phyloP scores from a whole-genome alignment of 345 rosid genomes.

The Gossypium longicalyx region DNA sequence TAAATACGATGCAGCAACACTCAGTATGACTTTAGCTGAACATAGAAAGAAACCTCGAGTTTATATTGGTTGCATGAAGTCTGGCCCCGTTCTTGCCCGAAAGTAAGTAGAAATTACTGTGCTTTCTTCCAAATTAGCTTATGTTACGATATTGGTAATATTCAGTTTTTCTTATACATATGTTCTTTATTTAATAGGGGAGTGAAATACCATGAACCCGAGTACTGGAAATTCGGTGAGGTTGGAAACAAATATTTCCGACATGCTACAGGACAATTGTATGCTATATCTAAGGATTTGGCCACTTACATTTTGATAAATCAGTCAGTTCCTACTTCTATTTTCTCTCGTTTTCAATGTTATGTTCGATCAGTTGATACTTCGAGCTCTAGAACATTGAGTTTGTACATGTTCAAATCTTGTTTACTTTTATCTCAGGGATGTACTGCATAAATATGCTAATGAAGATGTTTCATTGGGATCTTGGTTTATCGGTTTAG shows the following conservation, averaged over 20 bases:
- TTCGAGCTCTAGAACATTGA: background rate
- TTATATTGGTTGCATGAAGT: constrained; percentile 91
- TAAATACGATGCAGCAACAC: constrained; percentile 45
- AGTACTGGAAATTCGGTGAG: constrained; percentile 86
- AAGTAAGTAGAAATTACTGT: constrained; percentile 40
- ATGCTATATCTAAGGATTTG: constrained; percentile 82
- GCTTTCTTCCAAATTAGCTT: background rate
- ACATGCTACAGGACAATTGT: constrained; percentile 86
- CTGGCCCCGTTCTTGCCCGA: constrained; percentile 81
- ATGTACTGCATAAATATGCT: constrained; percentile 56
- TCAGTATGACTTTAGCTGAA: constrained; percentile 44
- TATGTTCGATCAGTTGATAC: background rate
- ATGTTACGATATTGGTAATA: background rate
- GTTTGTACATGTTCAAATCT: background rate
- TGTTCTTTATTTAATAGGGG: constrained; percentile 38
- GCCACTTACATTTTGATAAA: constrained; percentile 66
- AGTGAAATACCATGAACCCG: constrained; percentile 86
- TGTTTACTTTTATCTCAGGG: constrained; percentile 29
- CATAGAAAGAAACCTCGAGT: constrained; percentile 53
- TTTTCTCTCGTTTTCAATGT: background rate
- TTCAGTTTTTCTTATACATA: constrained; percentile 3
- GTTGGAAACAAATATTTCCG: constrained; percentile 76
- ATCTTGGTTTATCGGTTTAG: constrained; percentile 61
- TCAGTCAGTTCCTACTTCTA: constrained; percentile 43
- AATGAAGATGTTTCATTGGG: constrained; percentile 63